Base-by-base conservation (phyloP, 192 early-diverging fungal genomes). In the Coemansia sp. region DNA sequence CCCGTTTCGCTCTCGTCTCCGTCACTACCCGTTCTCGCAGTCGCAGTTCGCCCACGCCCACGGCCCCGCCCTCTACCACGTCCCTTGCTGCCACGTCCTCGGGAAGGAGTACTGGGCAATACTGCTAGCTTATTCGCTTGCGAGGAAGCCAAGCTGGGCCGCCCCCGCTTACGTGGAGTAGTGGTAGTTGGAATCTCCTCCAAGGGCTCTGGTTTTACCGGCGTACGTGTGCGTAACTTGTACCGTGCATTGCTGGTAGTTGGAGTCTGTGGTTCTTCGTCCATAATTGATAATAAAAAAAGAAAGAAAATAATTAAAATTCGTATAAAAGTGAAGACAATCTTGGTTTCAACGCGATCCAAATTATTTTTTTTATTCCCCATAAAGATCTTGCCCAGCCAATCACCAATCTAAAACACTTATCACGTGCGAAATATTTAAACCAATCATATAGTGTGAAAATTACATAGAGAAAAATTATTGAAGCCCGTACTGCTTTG, bases 181-280 rank as follows among this genome's bases (percentile, higher is more conserved):
- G 74, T 24, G 24, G 24, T 55, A 20, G 36, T 38, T 2, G 43
- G 46, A 20, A 13, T 39, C 5, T 38, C 20, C 9, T 47, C 40
- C 3, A 61, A 40, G 0, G 62, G 15, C 44, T 47, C 22, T 10
- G 44, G 12, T 46, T 67, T 74, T 5, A 64, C 55, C 13, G 70
- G 80, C 43, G 80, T 82, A 9, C 80, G 80, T 13, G 67, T 66
- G 15, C 80, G 75, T 20, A 82, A 57, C 16, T 71, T 69, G 61
- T 82, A 82, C 71, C 80, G 80, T 9, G 12, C 55, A 3, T 12
- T 61, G 18, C 40, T n/a, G 4, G 63, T 3, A 15, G 57, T 66
- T 12, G 70, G 71, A 29, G 69, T 71, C 62, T 72, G 65, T 34
- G 52, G 62, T 24, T 52, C 34, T 10, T 66, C 70, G 4, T 67